Conservation (phyloP, 202 grass and related monocot genomes). For the Sporobolus alterniflorus region DNA sequence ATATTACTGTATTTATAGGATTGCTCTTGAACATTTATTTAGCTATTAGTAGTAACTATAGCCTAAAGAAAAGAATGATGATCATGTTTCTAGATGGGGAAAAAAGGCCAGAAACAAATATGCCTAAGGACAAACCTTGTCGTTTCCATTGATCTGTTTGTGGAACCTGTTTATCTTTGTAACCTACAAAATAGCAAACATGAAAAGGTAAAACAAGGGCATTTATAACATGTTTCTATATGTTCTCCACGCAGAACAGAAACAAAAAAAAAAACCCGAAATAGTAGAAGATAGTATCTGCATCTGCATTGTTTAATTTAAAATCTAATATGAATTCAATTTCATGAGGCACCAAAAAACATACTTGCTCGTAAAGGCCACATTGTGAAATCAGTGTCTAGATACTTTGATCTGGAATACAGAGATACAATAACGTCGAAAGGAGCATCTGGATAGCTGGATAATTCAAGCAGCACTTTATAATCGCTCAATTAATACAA, state of each 20-base stretch:
- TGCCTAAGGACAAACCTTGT: slow-evolving; percentile 50
- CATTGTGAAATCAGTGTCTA: not conserved
- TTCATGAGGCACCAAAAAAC: not conserved
- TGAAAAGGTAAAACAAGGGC: not conserved
- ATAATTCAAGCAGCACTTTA: not conserved
- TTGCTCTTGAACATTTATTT: not conserved
- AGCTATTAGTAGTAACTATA: not conserved
- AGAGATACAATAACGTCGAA: not conserved
- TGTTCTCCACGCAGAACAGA: not conserved
- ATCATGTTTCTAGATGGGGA: not conserved
- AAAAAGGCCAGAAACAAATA: not conserved
- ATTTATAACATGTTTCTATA: not conserved
- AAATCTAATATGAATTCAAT: not conserved
- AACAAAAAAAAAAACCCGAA: not conserved
- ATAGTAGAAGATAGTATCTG: not conserved
- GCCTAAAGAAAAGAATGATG: not conserved
- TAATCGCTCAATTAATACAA: not conserved
- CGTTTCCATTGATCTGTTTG: slow-evolving; percentile 66
- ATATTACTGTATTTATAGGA: not conserved
- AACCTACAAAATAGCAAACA: slow-evolving; percentile 48
- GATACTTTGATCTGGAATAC: not conserved
- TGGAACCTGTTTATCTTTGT: slow-evolving; percentile 74
- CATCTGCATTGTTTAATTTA: not conserved
- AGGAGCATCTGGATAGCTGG: not conserved
- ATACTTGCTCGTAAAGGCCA: not conserved